phyloP scores from a whole-genome alignment of 352 stramenopile species.

The Blastocystis sp. region DNA sequence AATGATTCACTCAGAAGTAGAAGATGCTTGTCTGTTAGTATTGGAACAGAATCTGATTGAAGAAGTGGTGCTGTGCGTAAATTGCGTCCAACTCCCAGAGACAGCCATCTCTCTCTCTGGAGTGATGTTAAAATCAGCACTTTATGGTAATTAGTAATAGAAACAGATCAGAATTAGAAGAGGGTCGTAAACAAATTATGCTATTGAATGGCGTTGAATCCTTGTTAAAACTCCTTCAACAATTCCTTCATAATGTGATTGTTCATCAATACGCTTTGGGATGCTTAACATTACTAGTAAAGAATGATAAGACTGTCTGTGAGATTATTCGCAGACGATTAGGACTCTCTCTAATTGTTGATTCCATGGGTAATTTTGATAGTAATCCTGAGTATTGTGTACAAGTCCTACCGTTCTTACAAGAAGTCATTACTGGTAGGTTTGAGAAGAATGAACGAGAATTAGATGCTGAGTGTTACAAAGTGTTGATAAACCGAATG shows the following conservation, averaged over 20 bases:
- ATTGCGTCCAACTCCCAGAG: not conserved
- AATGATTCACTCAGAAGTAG: not conserved
- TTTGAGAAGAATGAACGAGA: not conserved
- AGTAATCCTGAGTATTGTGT: not conserved
- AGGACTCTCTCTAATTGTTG: conserved; percentile 17
- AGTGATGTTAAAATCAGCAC: not conserved
- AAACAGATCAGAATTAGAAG: not conserved
- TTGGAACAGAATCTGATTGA: not conserved
- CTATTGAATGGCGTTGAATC: not conserved
- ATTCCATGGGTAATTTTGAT: not conserved
- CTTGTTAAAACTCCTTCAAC: conserved; percentile 26
- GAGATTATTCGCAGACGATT: not conserved
- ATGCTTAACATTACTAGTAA: not conserved
- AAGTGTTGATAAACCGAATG: not conserved
- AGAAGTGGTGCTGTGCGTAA: not conserved
- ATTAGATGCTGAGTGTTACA: conserved; percentile 31
- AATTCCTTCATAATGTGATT: not conserved
- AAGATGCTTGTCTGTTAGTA: not conserved
- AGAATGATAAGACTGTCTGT: not conserved
- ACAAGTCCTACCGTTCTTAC: not conserved
- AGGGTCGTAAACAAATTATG: not conserved
- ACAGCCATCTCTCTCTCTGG: not conserved
- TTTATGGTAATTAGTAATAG: not conserved
- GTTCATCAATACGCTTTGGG: not conserved
- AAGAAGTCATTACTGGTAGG: not conserved